Conservation (phyloP, 345 rosid species). For the Raphanus raphanistrum region DNA sequence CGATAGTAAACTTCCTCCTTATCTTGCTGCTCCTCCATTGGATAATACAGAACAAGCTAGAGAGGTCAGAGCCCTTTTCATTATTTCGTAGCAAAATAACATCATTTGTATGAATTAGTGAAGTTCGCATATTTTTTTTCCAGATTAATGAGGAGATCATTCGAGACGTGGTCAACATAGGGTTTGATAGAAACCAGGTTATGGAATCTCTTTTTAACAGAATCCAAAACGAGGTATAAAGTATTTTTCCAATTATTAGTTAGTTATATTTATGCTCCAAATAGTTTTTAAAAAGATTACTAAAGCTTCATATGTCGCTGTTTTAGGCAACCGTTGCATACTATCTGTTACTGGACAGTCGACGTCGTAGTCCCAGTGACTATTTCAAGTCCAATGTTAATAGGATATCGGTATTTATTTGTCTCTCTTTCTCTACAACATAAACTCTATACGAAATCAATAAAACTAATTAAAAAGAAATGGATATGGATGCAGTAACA, state of each 20-base stretch:
- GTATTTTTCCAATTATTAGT: not conserved
- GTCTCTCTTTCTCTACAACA: conserved; percentile 8
- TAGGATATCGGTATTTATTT: conserved; percentile 50
- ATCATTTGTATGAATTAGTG: not conserved
- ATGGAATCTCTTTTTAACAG: conserved; percentile 64
- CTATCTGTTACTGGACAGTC: conserved; percentile 65
- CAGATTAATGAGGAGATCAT: conserved; percentile 84
- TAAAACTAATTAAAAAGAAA: not conserved
- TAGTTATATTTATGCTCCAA: not conserved
- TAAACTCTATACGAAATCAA: not conserved
- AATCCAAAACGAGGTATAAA: conserved; percentile 64
- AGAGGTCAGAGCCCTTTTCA: conserved; percentile 44
- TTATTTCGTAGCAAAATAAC: not conserved
- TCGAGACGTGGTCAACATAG: conserved; percentile 61
- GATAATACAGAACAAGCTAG: conserved; percentile 62
- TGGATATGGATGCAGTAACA: not conserved
- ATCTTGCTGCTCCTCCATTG: conserved; percentile 70
- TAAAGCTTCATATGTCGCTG: conserved; percentile 14
- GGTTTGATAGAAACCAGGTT: conserved; percentile 61
- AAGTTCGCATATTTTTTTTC: not conserved
- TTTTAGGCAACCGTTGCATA: conserved; percentile 87
- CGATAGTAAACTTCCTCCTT: conserved; percentile 58
- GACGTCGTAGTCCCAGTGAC: conserved; percentile 53
- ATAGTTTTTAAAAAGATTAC: not conserved
- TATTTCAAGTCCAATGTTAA: conserved; percentile 57